Evolutionary conservation across 345 rosid species (phyloP).

Genomic region (Rhizophora apiculata): DNA sequence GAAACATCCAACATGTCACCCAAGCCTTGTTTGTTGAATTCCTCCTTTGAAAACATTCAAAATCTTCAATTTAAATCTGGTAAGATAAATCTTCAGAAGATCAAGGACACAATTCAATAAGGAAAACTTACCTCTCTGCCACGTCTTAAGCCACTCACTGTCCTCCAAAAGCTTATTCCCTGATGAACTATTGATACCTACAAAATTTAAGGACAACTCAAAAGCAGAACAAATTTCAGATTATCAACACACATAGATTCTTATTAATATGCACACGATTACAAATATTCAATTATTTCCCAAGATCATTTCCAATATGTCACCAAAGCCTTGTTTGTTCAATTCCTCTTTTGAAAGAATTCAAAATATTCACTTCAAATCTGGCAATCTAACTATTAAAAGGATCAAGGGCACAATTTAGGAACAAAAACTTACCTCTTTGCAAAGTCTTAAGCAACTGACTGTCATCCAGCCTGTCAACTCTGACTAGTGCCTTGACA

Average conservation of each 20-base stretch:
- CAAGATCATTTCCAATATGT: not conserved
- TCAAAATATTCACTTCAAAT: not conserved
- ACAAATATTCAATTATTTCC: not conserved
- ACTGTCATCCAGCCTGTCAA: slow-evolving; percentile 80
- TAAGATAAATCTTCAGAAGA: not conserved
- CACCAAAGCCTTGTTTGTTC: too few species aligned
- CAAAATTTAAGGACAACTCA: slow-evolving; percentile 7
- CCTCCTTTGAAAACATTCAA: not conserved
- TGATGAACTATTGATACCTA: slow-evolving; percentile 55
- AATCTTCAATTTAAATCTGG: not conserved
- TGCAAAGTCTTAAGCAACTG: slow-evolving; percentile 76
- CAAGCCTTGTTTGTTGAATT: too few species aligned
- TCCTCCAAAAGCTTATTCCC: slow-evolving; percentile 57
- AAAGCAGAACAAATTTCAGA: not conserved
- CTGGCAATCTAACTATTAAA: not conserved
- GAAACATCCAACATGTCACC: not conserved
- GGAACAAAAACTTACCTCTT: slow-evolving; percentile 46
- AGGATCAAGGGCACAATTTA: not conserved
- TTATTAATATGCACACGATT: not conserved
- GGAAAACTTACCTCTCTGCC: not conserved
- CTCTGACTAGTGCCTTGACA: slow-evolving; percentile 84
- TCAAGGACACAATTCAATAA: not conserved
- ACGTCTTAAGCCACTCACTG: not conserved
- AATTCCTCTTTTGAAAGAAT: not conserved
- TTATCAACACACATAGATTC: not conserved